These are phyloP conservation scores for Phytophthora tentaculata DNA, from an alignment of 352 stramenopile species.

Conservation along the genomic window DNA sequence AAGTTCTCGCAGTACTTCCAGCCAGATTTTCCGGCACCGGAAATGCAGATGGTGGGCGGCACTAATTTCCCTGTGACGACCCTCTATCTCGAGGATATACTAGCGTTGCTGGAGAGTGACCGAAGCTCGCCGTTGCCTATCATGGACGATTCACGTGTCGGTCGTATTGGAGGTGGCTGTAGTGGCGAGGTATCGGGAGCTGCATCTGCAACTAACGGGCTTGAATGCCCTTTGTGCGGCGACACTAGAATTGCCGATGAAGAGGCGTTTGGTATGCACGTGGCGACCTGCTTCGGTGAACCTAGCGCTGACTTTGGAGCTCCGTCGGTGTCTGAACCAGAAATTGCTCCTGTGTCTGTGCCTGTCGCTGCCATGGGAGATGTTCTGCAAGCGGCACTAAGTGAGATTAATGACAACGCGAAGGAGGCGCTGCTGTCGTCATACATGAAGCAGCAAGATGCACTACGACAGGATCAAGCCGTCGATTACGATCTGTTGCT, in stretches of 20 bases:
- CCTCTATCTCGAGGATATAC: constrained; percentile 93
- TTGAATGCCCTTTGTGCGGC: constrained; percentile 89
- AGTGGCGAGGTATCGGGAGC: not conserved
- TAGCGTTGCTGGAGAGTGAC: constrained; percentile 56
- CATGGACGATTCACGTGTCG: constrained; percentile 30
- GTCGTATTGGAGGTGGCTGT: constrained; percentile 10
- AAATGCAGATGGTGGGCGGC: constrained; percentile 82
- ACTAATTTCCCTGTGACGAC: constrained; percentile 91
- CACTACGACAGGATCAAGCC: constrained; percentile 62
- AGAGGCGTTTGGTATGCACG: constrained; percentile 89
- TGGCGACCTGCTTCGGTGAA: constrained; percentile 82
- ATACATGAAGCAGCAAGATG: constrained; percentile 73
- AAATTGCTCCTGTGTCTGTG: constrained; percentile 14
- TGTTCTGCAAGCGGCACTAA: constrained; percentile 45
- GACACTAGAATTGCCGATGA: constrained; percentile 68
- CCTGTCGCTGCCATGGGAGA: constrained; percentile 41
- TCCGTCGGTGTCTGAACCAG: constrained; percentile 9
- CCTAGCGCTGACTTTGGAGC: constrained; percentile 23
- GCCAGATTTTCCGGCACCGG: constrained; percentile 65
- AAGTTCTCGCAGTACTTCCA: constrained; percentile 95
- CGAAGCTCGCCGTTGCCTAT: constrained; percentile 35
- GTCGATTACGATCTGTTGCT: constrained; percentile 78
- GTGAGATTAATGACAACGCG: constrained; percentile 30
- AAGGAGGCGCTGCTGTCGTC: constrained; percentile 54
- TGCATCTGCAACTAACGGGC: constrained; percentile 20